Conservation (phyloP, 2,329 filamentous ascomycete species). For the Colletotrichum endophyticum region DNA sequence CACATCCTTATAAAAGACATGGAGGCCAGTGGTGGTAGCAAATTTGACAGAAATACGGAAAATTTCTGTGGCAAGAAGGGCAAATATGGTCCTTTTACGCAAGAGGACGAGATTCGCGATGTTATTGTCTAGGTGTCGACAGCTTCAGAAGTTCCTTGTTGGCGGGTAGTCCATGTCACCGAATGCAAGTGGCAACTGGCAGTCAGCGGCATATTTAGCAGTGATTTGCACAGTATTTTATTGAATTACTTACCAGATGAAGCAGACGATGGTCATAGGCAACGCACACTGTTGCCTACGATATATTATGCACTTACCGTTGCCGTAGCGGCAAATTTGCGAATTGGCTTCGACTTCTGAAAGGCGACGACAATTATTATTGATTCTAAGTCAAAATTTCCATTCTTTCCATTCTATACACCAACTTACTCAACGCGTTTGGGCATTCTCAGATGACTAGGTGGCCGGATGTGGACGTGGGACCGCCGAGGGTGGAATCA, state of each 20-base stretch:
- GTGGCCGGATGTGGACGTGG: neutral
- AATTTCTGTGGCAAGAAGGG: too few species aligned
- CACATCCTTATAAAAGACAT: too few species aligned
- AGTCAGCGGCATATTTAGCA: neutral
- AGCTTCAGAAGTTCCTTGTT: neutral
- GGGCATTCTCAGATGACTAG: fast-evolving
- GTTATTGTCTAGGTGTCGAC: neutral
- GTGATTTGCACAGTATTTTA: fast-evolving
- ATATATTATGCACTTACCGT: neutral
- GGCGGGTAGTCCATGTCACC: neutral
- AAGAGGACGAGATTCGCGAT: too few species aligned
- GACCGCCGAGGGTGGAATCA: neutral
- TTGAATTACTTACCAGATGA: neutral
- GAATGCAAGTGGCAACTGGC: neutral
- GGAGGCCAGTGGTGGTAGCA: too few species aligned
- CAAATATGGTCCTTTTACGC: too few species aligned
- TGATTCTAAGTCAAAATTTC: neutral
- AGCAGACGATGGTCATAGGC: neutral
- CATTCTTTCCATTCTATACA: neutral
- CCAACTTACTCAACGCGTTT: neutral
- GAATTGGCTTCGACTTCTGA: neutral
- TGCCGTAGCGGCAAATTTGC: neutral
- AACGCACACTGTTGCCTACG: neutral
- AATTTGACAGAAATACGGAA: too few species aligned
- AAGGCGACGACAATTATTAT: neutral